A percentile compares a stretch with the other conserved stretches of the same genome.
Conservation (phyloP, 2,329 filamentous ascomycete species). For the Myriosclerotinia curreyana region DNA sequence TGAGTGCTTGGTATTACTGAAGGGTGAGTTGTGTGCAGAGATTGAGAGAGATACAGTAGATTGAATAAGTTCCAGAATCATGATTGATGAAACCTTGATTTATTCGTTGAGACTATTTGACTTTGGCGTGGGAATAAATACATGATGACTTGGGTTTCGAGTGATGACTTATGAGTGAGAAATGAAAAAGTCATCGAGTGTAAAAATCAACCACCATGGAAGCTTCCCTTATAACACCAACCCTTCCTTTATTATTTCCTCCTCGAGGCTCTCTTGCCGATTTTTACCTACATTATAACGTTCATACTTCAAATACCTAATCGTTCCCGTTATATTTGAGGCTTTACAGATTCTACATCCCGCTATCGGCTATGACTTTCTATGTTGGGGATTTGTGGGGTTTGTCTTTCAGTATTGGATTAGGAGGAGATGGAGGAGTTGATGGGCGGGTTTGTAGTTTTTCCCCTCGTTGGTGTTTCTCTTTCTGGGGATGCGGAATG, state of each 20-base stretch:
- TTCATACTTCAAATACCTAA: constrained; percentile 62
- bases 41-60: neutral
- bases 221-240: constrained; percentile 44
- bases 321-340: constrained; percentile 65
- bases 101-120: neutral
- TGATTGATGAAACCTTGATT: neutral
- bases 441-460: no score
- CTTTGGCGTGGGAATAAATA: neutral
- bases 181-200: no score
- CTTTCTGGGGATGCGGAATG: no score
- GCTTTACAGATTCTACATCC: constrained; percentile 63
- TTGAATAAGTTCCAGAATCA: neutral
- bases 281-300: constrained; percentile 54
- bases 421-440: constrained; percentile 44
- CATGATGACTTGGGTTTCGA: no score
- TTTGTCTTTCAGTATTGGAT: constrained; percentile 59
- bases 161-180: no score
- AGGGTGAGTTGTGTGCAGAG: no score
- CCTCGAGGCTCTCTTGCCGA: constrained; percentile 52
- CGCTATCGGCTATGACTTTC: constrained; percentile 55
- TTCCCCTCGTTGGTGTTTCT: no score
- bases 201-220: no score
- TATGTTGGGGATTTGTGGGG: constrained; percentile 51
- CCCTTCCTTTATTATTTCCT: constrained; percentile 51
- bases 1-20: neutral